Evolutionary conservation across 805 yeast genomes (phyloP).

Genomic region (Millerozyma miso): DNA sequence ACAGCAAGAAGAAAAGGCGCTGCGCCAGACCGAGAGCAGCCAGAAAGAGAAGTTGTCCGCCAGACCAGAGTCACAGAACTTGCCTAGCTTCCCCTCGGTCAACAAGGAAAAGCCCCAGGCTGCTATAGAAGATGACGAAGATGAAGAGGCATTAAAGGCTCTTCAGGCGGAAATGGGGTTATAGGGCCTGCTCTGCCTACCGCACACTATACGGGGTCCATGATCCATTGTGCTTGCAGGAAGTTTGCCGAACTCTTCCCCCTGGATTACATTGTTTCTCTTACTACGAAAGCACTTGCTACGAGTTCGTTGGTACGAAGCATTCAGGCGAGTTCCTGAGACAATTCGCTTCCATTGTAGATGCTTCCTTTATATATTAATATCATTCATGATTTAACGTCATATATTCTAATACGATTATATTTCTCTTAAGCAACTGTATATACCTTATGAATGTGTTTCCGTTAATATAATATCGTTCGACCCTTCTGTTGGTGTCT

Average conservation of each 20-base stretch:
- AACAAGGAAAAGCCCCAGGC: conserved; percentile 37
- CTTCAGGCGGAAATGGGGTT: conserved; percentile 86
- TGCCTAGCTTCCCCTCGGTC: conserved; percentile 45
- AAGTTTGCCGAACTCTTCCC: too few species aligned
- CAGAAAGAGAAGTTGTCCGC: conserved; percentile 11
- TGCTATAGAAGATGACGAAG: conserved; percentile 64
- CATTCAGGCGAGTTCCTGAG: too few species aligned
- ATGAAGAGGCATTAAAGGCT: conserved; percentile 75
- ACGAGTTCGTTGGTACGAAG: too few species aligned
- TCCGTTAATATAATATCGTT: too few species aligned
- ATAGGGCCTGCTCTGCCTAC: too few species aligned
- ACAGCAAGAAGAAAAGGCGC: conserved; percentile 74
- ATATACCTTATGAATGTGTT: too few species aligned
- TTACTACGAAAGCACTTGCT: too few species aligned
- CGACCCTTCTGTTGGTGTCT: neutral
- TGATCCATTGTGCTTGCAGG: too few species aligned
- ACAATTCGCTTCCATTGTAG: too few species aligned
- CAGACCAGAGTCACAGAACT: conserved; percentile 24
- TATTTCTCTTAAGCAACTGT: too few species aligned
- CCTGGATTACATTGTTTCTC: too few species aligned
- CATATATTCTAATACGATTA: neutral
- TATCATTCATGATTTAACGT: neutral
- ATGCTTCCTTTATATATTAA: neutral
- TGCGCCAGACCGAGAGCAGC: conserved; percentile 9
- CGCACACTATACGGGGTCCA: too few species aligned